Evolutionary conservation across 2,329 filamentous ascomycete species (phyloP), one percentile per base, ranked within the genome.

Genomic region (Phaeoacremonium minimum): DNA sequence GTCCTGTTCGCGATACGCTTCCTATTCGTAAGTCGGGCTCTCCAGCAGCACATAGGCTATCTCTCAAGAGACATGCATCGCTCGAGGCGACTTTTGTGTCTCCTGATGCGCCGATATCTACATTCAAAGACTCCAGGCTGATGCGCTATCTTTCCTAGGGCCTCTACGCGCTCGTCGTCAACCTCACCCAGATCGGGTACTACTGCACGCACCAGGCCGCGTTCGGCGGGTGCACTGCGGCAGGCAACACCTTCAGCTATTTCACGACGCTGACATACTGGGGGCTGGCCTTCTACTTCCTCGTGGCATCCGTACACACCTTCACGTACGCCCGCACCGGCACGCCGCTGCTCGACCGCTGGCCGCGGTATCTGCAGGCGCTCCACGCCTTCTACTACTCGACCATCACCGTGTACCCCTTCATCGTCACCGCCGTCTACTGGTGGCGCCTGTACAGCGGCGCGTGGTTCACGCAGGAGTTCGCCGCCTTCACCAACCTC

Each of bases 241-340:
- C 76, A 17, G 63, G 67, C 35, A 60, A 67, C 31, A 73, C 72
- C 31, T 93, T 94, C 66, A 87, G 81, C 50, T 94, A 79, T 69
- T 94, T 95, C 67, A 94, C 88, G 18, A 70, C 81, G 51, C 67
- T 93, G 40, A 87, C 84, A 8, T 93, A 83, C 70, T 93, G 85
- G 85, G 86, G 86, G 3, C 63, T 91, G 22, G 80, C 76, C 16
- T 91, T 90, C 64, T 95, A 94, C 69, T 83, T 83, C 56, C 68
- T 80, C 38, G 65, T 82, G 51, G 71, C 83, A 2, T 70, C 83
- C 14, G 44, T 77, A 14, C 87, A 94, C 65, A 88, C 85, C 6
- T 63, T 77, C 35, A 72, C 70, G 32, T 93, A 91, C 63, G 73
- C 75, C 11, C 60, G 64, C 29, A 63, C 62, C 18, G 71, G 74